Evolutionary conservation across 2,329 filamentous ascomycete species (phyloP).

Genomic region (Arachnopeziza araneosa): DNA sequence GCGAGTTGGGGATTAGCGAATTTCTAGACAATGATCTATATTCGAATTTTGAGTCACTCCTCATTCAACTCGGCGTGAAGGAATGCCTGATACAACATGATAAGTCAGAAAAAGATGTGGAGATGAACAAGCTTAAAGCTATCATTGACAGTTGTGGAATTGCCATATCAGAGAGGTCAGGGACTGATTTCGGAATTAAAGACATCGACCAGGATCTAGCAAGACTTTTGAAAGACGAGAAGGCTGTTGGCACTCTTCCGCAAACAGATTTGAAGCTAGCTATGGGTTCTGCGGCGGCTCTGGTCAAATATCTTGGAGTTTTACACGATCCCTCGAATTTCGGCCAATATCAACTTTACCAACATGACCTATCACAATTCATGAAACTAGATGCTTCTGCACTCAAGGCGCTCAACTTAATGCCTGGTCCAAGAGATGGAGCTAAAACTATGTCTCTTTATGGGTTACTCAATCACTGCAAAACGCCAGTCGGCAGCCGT

Average conservation of each 20-base stretch:
- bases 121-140: conserved; percentile 77
- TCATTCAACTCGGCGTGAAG: conserved; percentile 93
- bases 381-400: conserved; percentile 98
- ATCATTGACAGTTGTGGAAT: conserved; percentile 92
- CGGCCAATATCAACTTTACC: conserved; percentile 93
- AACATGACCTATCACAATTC: conserved; percentile 92
- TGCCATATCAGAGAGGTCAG: conserved; percentile 75
- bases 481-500: conserved; percentile 87
- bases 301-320: conserved; percentile 91
- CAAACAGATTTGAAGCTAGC: conserved; percentile 91
- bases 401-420: conserved; percentile 88
- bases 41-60: conserved; percentile 92
- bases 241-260: conserved; percentile 68
- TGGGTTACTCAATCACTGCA: conserved; percentile 93
- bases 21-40: conserved; percentile 99
- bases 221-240: conserved; percentile 80
- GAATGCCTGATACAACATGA: conserved; percentile 87
- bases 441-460: conserved; percentile 97
- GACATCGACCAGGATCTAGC: conserved; percentile 96
- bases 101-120: conserved; percentile 74
- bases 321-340: conserved; percentile 92
- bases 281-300: conserved; percentile 87
- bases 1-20: conserved; percentile 93
- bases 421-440: conserved; percentile 91
- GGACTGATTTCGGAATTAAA: conserved; percentile 73